phyloP scores from a whole-genome alignment of 352 stramenopile species.

The Globisporangium perplexum region DNA sequence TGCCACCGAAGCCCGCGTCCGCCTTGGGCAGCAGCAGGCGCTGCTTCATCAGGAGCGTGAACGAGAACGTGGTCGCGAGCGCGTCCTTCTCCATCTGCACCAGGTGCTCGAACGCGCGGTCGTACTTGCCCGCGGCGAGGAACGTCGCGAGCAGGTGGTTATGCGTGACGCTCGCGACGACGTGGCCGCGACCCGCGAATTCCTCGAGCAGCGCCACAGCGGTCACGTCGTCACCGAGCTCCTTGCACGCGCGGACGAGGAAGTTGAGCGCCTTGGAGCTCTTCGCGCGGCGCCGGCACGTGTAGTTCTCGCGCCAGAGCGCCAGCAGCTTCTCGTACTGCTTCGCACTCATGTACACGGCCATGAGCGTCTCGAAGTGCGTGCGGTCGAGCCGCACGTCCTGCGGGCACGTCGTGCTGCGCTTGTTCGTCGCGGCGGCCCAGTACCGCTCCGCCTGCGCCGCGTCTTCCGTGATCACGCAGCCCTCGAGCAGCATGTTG shows the following conservation, averaged over 20 bases:
- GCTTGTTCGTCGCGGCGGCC: slow-evolving; percentile 27
- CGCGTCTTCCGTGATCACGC: slow-evolving; percentile 32
- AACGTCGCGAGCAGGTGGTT: slow-evolving; percentile 75
- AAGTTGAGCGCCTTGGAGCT: slow-evolving; percentile 80
- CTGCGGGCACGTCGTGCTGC: slow-evolving; percentile 12
- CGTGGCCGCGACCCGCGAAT: slow-evolving; percentile 50
- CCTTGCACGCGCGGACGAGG: slow-evolving; percentile 57
- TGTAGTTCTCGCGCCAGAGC: slow-evolving; percentile 49
- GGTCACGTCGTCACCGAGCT: slow-evolving; percentile 28
- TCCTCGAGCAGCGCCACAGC: slow-evolving; percentile 49
- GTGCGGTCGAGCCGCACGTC: slow-evolving; percentile 47
- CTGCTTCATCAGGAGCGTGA: slow-evolving; percentile 74
- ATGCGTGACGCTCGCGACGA: slow-evolving; percentile 52
- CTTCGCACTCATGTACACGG: slow-evolving; percentile 55
- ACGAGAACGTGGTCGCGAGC: slow-evolving; percentile 60
- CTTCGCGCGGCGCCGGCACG: slow-evolving; percentile 58
- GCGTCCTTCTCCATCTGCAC: slow-evolving; percentile 32
- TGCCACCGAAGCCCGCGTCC: not conserved
- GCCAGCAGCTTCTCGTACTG: slow-evolving; percentile 43
- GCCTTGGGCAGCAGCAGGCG: slow-evolving; percentile 16
- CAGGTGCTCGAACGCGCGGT: slow-evolving; percentile 39
- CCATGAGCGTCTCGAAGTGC: slow-evolving; percentile 74
- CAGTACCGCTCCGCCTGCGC: slow-evolving; percentile 52
- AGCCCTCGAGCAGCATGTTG: slow-evolving; percentile 69
- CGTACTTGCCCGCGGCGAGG: slow-evolving; percentile 49